phyloP scores from a whole-genome alignment of 495 filamentous ascomycete genomes.

The Penicillium cosmopolitanum region DNA sequence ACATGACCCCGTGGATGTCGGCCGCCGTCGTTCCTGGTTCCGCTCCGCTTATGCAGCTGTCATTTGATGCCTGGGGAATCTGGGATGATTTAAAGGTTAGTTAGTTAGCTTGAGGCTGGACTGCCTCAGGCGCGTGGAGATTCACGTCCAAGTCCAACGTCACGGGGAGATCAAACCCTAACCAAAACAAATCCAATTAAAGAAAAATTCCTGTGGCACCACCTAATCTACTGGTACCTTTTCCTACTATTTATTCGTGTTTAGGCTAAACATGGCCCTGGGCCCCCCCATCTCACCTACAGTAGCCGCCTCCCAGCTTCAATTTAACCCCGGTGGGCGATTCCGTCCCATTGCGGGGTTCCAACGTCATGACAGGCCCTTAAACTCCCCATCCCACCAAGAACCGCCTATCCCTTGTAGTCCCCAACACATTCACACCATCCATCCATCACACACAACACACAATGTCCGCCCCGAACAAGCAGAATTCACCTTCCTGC shows the following conservation, averaged over 20 bases:
- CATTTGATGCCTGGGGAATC: background rate
- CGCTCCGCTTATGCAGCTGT: background rate
- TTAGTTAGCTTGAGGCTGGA: background rate
- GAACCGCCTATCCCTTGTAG: background rate
- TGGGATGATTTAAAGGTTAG: background rate
- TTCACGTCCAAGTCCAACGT: background rate
- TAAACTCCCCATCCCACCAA: slow-evolving; percentile 11
- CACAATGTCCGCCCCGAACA: slow-evolving; percentile 30
- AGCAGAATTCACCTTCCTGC: slow-evolving; percentile 66
- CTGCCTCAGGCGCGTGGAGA: background rate
- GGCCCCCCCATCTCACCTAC: too few relatives aligned
- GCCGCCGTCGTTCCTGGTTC: background rate
- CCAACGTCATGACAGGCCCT: slow-evolving; percentile 26
- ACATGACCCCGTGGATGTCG: background rate
- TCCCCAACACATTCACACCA: background rate
- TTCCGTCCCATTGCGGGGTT: slow-evolving; percentile 31
- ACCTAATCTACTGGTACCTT: background rate
- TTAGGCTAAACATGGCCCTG: slow-evolving; percentile 16
- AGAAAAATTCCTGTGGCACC: slow-evolving; percentile 1
- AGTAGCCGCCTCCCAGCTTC: background rate
- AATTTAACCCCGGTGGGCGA: slow-evolving; percentile 17
- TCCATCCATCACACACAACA: background rate
- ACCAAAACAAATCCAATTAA: background rate
- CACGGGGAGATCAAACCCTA: slow-evolving; percentile 7
- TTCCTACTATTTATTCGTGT: background rate